A percentile compares a stretch with the other conserved stretches of the same genome.
Conservation (phyloP, 225 moss, liverwort and hornwort species). For the Anthoceros angustus region DNA sequence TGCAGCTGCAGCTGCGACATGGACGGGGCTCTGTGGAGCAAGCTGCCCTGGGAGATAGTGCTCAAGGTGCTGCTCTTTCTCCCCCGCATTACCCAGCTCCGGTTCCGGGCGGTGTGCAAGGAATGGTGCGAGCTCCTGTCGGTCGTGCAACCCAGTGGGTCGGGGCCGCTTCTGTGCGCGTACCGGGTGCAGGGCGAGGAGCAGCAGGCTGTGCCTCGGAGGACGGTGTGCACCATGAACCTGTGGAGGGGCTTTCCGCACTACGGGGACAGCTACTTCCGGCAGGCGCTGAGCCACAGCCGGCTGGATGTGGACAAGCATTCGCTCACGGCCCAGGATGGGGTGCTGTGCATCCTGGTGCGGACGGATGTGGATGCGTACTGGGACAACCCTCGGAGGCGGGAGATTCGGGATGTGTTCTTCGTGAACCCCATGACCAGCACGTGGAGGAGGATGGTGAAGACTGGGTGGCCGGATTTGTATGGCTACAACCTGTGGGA, state of each 20-base stretch:
- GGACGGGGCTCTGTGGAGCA: background rate
- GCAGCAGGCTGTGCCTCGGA: background rate
- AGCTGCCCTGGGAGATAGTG: background rate
- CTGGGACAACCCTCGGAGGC: background rate
- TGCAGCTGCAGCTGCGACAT: background rate
- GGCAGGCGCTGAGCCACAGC: background rate
- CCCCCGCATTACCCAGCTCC: background rate
- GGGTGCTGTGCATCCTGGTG: conserved; percentile 1
- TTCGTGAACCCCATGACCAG: conserved; percentile 1
- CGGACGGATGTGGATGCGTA: background rate
- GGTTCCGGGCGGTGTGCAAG: conserved; percentile 1
- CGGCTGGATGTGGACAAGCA: conserved; percentile 4
- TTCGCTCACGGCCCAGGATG: background rate
- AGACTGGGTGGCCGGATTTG: background rate
- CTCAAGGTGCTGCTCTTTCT: background rate
- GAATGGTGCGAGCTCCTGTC: background rate
- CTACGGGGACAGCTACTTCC: conserved; percentile 2
- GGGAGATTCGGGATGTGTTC: background rate
- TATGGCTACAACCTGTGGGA: background rate
- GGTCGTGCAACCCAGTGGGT: background rate
- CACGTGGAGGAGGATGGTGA: background rate
- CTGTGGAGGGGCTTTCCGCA: background rate
- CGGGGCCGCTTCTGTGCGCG: background rate
- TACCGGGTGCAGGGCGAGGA: background rate
- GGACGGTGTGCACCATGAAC: background rate